Conservation (phyloP, 2,329 filamentous ascomycete species). For the Helotiales sp. region DNA sequence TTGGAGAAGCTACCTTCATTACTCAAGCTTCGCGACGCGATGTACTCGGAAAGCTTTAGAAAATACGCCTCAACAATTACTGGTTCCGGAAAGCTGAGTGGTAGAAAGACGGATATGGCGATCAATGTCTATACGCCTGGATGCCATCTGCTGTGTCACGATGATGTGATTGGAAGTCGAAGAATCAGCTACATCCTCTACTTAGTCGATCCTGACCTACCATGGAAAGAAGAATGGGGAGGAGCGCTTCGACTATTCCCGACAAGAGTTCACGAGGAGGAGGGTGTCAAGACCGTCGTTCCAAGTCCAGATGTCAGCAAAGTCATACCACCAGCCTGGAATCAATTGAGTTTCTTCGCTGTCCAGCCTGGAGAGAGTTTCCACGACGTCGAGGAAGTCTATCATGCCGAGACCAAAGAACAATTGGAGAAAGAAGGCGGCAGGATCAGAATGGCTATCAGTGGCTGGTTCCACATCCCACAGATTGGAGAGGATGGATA, state of each 20-base stretch:
- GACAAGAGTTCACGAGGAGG: slow-evolving; percentile 61
- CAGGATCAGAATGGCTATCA: slow-evolving; percentile 93
- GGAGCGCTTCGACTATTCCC: slow-evolving; percentile 89
- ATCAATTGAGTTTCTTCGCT: slow-evolving; percentile 96
- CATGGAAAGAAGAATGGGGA: slow-evolving; percentile 91
- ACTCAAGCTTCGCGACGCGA: slow-evolving; percentile 86
- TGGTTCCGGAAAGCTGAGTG: slow-evolving; percentile 81
- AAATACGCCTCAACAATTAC: slow-evolving; percentile 87
- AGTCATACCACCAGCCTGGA: slow-evolving; percentile 91
- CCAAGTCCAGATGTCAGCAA: slow-evolving; percentile 77
- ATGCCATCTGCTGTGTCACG: slow-evolving; percentile 93
- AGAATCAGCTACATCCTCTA: slow-evolving; percentile 97
- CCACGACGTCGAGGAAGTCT: slow-evolving; percentile 98
- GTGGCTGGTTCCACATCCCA: slow-evolving; percentile 98
- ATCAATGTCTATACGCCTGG: slow-evolving; percentile 98
- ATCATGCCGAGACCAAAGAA: slow-evolving; percentile 62
- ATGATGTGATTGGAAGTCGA: slow-evolving; percentile 97
- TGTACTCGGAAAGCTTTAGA: slow-evolving; percentile 90
- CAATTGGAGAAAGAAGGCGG: slow-evolving; percentile 69
- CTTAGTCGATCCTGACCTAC: slow-evolving; percentile 84
- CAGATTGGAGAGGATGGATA: slow-evolving; percentile 93
- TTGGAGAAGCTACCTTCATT: slow-evolving; percentile 85
- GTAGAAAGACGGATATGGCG: slow-evolving; percentile 96
- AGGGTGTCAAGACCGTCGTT: slow-evolving; percentile 75
- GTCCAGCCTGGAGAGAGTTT: slow-evolving; percentile 99